These are phyloP conservation scores for Globisporangium uncinulatum DNA, from an alignment of 352 stramenopile species.

Conservation along the genomic window DNA sequence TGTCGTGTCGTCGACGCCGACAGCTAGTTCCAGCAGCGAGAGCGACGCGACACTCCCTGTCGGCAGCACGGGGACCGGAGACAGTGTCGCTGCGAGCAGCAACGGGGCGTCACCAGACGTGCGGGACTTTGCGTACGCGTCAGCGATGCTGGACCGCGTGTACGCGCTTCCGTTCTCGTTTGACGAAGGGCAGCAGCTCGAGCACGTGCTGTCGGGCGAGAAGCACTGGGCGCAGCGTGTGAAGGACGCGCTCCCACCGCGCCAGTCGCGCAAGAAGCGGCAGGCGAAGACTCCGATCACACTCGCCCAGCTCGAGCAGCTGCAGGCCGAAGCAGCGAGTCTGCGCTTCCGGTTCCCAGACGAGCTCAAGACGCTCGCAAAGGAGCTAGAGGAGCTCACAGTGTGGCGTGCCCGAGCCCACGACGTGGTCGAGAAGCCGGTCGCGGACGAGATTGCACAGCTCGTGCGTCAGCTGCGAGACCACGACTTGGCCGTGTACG, in stretches of 20 bases:
- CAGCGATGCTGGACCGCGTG: slow-evolving; percentile 54
- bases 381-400: slow-evolving; percentile 64
- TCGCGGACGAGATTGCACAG: slow-evolving; percentile 26
- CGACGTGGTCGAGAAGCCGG: slow-evolving; percentile 34
- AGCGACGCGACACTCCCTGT: background rate
- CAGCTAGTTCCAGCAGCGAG: background rate
- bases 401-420: slow-evolving; percentile 61
- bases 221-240: slow-evolving; percentile 67
- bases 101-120: background rate
- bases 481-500: slow-evolving; percentile 60
- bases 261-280: slow-evolving; percentile 77
- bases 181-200: slow-evolving; percentile 56
- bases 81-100: background rate
- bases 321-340: slow-evolving; percentile 49
- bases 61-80: background rate
- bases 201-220: slow-evolving; percentile 48
- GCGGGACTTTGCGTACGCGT: slow-evolving; percentile 44
- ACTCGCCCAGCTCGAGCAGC: slow-evolving; percentile 39
- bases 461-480: slow-evolving; percentile 44
- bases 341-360: slow-evolving; percentile 74
- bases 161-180: slow-evolving; percentile 68
- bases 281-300: slow-evolving; percentile 58
- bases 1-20: slow-evolving; percentile 5
- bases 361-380: slow-evolving; percentile 64
- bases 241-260: slow-evolving; percentile 61